A percentile compares a stretch with the other conserved stretches of the same genome.
phyloP scores from a whole-genome alignment of 768 basidiomycete species.

The Boletus barrowsii region DNA sequence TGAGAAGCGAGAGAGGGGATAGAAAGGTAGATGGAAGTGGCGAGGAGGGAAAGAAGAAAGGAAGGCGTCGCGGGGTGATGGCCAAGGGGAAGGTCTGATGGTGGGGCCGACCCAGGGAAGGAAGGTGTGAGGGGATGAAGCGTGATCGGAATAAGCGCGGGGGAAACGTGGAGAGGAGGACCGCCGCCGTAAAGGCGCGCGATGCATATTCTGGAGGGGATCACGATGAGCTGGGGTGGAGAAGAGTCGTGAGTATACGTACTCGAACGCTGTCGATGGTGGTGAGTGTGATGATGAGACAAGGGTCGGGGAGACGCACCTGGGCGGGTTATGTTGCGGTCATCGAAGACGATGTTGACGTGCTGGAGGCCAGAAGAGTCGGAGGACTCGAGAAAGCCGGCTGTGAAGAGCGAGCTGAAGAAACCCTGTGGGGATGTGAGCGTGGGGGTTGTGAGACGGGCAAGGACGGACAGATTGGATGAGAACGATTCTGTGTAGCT shows the following conservation, averaged over 20 bases:
- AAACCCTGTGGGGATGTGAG: slow-evolving; percentile 56
- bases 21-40: slow-evolving; percentile 83
- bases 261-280: slow-evolving; percentile 76
- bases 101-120: slow-evolving; percentile 39
- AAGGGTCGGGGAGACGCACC: slow-evolving; percentile 44
- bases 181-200: slow-evolving; percentile 86
- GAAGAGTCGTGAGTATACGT: slow-evolving; percentile 32
- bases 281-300: background rate
- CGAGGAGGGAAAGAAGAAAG: slow-evolving; percentile 82
- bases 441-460: background rate
- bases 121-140: slow-evolving; percentile 68
- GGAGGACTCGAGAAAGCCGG: slow-evolving; percentile 67
- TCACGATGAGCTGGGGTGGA: slow-evolving; percentile 11
- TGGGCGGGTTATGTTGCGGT: slow-evolving; percentile 84
- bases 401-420: slow-evolving; percentile 84
- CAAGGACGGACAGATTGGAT: slow-evolving; percentile 70
- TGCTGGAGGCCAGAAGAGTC: slow-evolving; percentile 39
- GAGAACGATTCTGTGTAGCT: slow-evolving; percentile 79
- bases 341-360: slow-evolving; percentile 73
- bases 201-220: slow-evolving; percentile 64
- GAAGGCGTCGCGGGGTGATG: slow-evolving; percentile 76
- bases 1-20: slow-evolving; percentile 74
- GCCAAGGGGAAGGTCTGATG: slow-evolving; percentile 39
- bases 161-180: slow-evolving; percentile 66
- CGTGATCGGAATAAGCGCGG: slow-evolving; percentile 61